A percentile compares a stretch with the other conserved stretches of the same genome.
Evolutionary conservation across 75 land plant species (phyloP).

Genomic region (Sequoiadendron giganteum): DNA sequence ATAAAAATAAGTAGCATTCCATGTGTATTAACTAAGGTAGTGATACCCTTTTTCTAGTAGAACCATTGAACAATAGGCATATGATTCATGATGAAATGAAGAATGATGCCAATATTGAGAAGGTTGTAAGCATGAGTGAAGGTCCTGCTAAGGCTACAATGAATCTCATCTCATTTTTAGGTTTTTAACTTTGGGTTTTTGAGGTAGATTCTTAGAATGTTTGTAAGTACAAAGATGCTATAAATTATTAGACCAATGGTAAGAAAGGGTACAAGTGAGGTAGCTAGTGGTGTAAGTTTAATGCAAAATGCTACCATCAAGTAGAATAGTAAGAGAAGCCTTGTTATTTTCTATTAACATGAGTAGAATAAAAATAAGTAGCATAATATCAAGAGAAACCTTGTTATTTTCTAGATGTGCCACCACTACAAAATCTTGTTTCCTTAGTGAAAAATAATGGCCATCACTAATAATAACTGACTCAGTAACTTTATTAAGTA

Average conservation of each 20-base stretch:
- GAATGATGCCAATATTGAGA: constrained; percentile 47
- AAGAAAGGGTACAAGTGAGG: constrained; percentile 45
- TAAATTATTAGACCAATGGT: constrained; percentile 47
- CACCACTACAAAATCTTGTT: constrained; percentile 63
- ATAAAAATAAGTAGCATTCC: constrained; percentile 41
- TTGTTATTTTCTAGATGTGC: constrained; percentile 37
- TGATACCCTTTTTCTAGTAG: not conserved
- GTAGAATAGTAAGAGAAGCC: constrained; percentile 24
- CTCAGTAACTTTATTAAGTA: constrained; percentile 41
- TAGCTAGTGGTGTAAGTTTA: constrained; percentile 33
- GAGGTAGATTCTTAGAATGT: constrained; percentile 27
- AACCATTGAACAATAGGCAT: no score
- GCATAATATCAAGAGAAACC: constrained; percentile 22
- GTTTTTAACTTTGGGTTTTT: constrained; percentile 24
- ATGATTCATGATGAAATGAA: constrained; percentile 18
- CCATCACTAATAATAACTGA: constrained; percentile 58
- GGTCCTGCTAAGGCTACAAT: constrained; percentile 41
- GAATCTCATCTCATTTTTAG: constrained; percentile 36
- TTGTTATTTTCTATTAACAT: no score
- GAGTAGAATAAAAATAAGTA: no score
- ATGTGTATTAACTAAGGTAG: constrained; percentile 30
- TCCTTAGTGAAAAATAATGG: constrained; percentile 44
- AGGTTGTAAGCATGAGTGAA: constrained; percentile 46
- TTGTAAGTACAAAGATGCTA: constrained; percentile 42
- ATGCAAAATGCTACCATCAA: not conserved